These are phyloP conservation scores for Podila horticola DNA, from an alignment of 192 early-diverging fungal species.

Conservation along the genomic window DNA sequence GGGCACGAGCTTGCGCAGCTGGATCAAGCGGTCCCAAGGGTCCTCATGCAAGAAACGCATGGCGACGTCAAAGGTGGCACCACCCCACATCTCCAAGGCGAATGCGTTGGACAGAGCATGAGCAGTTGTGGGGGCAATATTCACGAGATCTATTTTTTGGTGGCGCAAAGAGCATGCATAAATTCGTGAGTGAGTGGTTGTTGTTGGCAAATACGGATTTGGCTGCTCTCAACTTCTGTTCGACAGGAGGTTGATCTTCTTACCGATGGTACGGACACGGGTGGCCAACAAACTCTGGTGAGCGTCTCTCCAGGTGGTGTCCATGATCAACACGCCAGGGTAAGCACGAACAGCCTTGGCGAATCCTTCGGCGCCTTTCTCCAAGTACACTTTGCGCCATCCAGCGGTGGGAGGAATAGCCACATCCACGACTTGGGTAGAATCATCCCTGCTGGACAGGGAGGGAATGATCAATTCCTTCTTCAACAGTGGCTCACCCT, in stretches of 20 bases:
- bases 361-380: conserved; percentile 90
- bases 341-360: conserved; percentile 91
- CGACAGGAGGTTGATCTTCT: conserved; percentile 37
- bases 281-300: conserved; percentile 97
- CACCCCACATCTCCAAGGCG: conserved; percentile 98
- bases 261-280: conserved; percentile 94
- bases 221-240: background rate
- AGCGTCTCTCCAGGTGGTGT: conserved; percentile 98
- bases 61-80: conserved; percentile 97
- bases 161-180: background rate
- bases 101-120: conserved; percentile 90
- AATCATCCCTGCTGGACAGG: conserved; percentile 53
- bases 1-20: conserved; percentile 87
- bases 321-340: conserved; percentile 90
- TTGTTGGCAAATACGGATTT: background rate
- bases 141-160: conserved; percentile 62
- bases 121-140: conserved; percentile 89
- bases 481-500: conserved; percentile 75
- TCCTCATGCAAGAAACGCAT: conserved; percentile 97
- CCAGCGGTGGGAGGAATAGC: conserved; percentile 72
- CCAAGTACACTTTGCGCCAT: conserved; percentile 90
- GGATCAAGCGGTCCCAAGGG: conserved; percentile 94
- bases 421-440: conserved; percentile 60
- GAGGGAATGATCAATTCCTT: conserved; percentile 73
- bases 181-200: background rate